Percentiles rank a stretch among this genome's conserved stretches.
Conservation (phyloP, 257 asterid genomes). For the Ligustrum vulgare region DNA sequence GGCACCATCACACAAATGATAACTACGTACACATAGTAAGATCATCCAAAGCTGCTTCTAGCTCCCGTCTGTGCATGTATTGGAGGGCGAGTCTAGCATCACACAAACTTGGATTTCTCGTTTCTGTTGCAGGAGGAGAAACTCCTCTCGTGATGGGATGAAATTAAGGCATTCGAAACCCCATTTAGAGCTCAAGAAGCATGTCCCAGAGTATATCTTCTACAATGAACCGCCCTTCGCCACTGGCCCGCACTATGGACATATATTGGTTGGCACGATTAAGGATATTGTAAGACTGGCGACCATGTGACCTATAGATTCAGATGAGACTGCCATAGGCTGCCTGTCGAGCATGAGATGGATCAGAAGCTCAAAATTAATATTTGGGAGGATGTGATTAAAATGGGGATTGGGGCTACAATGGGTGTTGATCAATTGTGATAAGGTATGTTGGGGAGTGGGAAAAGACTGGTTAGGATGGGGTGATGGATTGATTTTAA, state of each 20-base stretch:
- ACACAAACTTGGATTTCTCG: slow-evolving; percentile 77
- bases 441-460: slow-evolving; percentile 87
- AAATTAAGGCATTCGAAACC: slow-evolving; percentile 77
- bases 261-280: slow-evolving; percentile 90
- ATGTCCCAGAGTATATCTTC: slow-evolving; percentile 78
- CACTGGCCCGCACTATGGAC: slow-evolving; percentile 98
- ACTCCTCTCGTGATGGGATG: slow-evolving; percentile 72
- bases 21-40: too few species aligned
- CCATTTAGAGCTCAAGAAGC: slow-evolving; percentile 63
- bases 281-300: slow-evolving; percentile 93
- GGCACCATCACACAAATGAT: too few species aligned
- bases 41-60: too few species aligned
- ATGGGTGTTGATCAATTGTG: slow-evolving; percentile 84
- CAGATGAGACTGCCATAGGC: slow-evolving; percentile 98
- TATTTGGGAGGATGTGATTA: slow-evolving; percentile 65
- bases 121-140: slow-evolving; percentile 74
- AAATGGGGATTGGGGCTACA: slow-evolving; percentile 83
- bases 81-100: too few species aligned
- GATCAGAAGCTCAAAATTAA: slow-evolving; percentile 64
- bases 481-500: slow-evolving; percentile 96
- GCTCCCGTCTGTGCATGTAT: too few species aligned
- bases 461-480: slow-evolving; percentile 90
- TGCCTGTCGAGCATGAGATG: slow-evolving; percentile 95
- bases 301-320: slow-evolving; percentile 92
- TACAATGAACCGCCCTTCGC: slow-evolving; percentile 99